These are phyloP conservation scores for Syncephalastrum racemosum DNA, from an alignment of 371 early-diverging fungal species.

Conservation along the genomic window DNA sequence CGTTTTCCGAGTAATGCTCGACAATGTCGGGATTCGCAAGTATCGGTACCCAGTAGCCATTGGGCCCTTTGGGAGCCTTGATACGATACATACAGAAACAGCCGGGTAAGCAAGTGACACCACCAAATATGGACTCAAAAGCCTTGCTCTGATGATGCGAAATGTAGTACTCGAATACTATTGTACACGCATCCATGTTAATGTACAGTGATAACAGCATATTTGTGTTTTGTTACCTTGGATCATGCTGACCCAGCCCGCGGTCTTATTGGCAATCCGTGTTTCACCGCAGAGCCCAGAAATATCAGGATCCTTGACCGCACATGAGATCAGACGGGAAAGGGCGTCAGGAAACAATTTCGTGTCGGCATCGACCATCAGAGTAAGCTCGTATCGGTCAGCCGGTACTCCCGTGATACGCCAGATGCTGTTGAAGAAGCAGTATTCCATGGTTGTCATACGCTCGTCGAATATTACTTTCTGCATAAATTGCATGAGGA, in stretches of 20 bases:
- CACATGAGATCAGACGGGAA: slow-evolving; percentile 65
- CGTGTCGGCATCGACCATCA: slow-evolving; percentile 99
- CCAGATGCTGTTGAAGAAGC: slow-evolving; percentile 91
- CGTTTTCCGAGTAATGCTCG: slow-evolving; percentile 85
- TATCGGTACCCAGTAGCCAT: slow-evolving; percentile 75
- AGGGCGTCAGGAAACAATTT: slow-evolving; percentile 80
- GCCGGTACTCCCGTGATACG: slow-evolving; percentile 80
- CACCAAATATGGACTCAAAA: slow-evolving; percentile 95
- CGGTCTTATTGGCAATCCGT: slow-evolving; percentile 83
- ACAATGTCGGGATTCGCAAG: slow-evolving; percentile 87
- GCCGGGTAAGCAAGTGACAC: slow-evolving; percentile 96
- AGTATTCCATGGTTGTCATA: slow-evolving; percentile 94
- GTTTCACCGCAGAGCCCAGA: slow-evolving; percentile 89
- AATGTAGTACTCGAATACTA: slow-evolving; percentile 94
- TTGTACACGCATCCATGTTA: not conserved
- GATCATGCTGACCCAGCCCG: slow-evolving; percentile 87
- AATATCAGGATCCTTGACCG: slow-evolving; percentile 74
- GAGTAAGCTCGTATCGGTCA: slow-evolving; percentile 82
- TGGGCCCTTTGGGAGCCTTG: slow-evolving; percentile 75
- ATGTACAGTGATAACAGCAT: not conserved
- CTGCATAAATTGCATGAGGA: slow-evolving; percentile 96
- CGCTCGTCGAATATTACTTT: slow-evolving; percentile 94
- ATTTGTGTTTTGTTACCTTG: slow-evolving; percentile 50
- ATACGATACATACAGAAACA: slow-evolving; percentile 98
- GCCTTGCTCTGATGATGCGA: slow-evolving; percentile 93